A percentile compares a stretch with the other conserved stretches of the same genome.
phyloP scores from a whole-genome alignment of 495 filamentous ascomycete species.

The Bombardia bombarda region DNA sequence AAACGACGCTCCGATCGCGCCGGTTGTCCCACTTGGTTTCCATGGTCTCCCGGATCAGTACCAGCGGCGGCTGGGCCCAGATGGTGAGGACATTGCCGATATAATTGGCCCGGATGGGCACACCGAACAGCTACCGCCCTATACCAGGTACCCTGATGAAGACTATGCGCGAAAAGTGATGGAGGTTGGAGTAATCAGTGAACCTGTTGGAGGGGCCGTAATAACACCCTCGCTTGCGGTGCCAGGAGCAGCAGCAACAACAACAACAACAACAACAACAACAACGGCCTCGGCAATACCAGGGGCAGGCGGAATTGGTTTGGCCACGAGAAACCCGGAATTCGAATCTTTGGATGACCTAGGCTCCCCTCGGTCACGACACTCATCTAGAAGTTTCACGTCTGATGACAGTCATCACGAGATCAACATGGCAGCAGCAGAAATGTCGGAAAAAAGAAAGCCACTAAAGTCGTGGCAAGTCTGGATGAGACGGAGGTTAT shows the following conservation, averaged over 20 bases:
- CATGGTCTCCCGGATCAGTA: conserved; percentile 55
- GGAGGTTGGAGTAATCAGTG: conserved; percentile 10
- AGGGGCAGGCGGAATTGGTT: conserved; percentile 45
- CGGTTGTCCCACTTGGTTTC: conserved; percentile 63
- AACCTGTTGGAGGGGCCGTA: conserved; percentile 5
- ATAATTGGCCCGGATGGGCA: conserved; percentile 87
- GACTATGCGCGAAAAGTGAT: conserved; percentile 13
- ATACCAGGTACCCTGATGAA: conserved; percentile 43
- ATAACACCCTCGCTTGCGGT: conserved; percentile 6
- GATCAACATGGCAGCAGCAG: conserved; percentile 30
- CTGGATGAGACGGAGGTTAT: conserved; percentile 50
- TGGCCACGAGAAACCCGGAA: conserved; percentile 47
- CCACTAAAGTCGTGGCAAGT: conserved; percentile 46
- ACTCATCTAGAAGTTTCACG: conserved; percentile 40
- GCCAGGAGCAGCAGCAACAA: neutral
- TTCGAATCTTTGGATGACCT: conserved; percentile 47
- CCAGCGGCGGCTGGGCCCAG: conserved; percentile 62
- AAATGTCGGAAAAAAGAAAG: conserved; percentile 33
- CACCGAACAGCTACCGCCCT: conserved; percentile 83
- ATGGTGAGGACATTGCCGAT: conserved; percentile 77
- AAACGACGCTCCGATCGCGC: neutral
- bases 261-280: neutral
- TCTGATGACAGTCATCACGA: conserved; percentile 36
- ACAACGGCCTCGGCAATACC: conserved; percentile 17
- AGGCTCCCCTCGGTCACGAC: conserved; percentile 43